Conservation (phyloP, 108 stramenopile species). For the Cyclotella atomus region DNA sequence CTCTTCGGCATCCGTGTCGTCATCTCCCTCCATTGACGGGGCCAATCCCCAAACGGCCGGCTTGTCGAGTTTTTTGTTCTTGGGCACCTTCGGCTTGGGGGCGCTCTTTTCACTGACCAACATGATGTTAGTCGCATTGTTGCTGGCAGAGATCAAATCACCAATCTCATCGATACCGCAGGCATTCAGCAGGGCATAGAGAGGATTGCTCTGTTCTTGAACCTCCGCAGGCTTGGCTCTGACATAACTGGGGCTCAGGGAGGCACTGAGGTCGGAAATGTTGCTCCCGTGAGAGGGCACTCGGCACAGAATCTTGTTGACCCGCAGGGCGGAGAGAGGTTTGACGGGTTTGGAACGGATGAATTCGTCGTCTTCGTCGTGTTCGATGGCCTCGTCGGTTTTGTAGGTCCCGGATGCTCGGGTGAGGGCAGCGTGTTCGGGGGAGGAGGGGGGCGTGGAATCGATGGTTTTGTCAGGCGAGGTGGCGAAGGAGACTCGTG, state of each 20-base stretch:
- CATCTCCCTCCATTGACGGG: conserved; percentile 9
- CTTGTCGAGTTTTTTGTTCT: neutral
- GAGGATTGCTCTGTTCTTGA: neutral
- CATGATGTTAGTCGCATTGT: neutral
- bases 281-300: conserved; percentile 20
- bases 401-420: neutral
- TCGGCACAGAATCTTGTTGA: conserved; percentile 35
- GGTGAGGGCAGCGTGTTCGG: neutral
- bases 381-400: neutral
- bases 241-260: conserved; percentile 12
- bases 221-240: neutral
- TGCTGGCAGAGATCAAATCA: neutral
- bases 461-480: conserved; percentile 28
- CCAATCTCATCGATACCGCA: neutral
- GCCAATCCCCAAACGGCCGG: conserved; percentile 36
- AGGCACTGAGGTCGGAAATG: conserved; percentile 36
- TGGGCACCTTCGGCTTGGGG: neutral
- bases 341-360: neutral
- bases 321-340: conserved; percentile 5
- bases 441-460: conserved; percentile 17
- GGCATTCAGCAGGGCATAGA: conserved; percentile 2
- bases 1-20: neutral
- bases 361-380: conserved; percentile 2
- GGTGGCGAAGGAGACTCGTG: conserved; percentile 24
- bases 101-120: no score